Conservation (phyloP, 148 eudicot species). For the Heliamphora exappendiculata region DNA sequence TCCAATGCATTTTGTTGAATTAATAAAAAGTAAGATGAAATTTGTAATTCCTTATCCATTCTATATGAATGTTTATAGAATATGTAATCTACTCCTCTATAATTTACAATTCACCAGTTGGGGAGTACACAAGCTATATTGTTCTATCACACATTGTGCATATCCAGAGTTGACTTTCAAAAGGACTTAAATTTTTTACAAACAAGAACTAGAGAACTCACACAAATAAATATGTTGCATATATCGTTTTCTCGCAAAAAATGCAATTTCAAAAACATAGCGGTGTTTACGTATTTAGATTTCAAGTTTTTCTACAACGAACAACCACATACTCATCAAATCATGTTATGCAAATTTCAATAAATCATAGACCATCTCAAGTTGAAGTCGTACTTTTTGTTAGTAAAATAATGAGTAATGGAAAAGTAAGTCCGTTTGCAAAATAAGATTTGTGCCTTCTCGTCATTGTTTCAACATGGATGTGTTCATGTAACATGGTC, state of each 20-base stretch:
- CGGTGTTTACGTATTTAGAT: not conserved
- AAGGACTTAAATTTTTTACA: not conserved
- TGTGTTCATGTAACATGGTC: not conserved
- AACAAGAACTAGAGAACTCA: not conserved
- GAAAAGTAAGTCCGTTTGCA: not conserved
- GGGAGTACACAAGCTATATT: not conserved
- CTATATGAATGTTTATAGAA: not conserved
- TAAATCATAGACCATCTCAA: not conserved
- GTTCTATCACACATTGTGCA: not conserved
- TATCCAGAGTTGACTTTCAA: not conserved
- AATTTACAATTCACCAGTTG: not conserved
- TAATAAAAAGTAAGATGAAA: too few relatives aligned
- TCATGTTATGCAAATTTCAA: not conserved
- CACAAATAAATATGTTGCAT: not conserved
- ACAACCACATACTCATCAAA: not conserved
- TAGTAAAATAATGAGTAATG: not conserved
- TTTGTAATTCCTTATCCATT: not conserved
- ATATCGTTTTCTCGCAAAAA: too few relatives aligned
- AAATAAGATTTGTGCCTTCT: not conserved
- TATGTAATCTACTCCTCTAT: not conserved
- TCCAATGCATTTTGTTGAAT: too few relatives aligned
- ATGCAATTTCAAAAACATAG: not conserved
- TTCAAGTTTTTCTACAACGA: not conserved
- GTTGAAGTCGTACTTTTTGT: not conserved
- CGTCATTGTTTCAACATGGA: not conserved